Evolutionary conservation across 305 asterid genomes (phyloP).

Genomic region (Plantago coronopus): DNA sequence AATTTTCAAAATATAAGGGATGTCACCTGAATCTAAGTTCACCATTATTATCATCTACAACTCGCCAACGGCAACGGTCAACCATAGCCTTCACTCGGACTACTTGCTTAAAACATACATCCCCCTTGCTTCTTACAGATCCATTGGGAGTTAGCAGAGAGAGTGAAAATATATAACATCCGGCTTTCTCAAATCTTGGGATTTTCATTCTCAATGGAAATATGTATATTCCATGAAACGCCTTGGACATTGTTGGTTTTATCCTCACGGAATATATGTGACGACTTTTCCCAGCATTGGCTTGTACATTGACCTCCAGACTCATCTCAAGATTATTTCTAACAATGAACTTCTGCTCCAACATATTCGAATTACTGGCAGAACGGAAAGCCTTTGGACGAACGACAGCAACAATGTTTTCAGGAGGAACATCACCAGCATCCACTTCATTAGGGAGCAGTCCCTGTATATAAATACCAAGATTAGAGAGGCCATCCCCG

Average conservation of each 20-base stretch:
- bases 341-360: constrained; percentile 49
- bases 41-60: constrained; percentile 28
- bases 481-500: not conserved
- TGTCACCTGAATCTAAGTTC: constrained; percentile 35
- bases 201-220: constrained; percentile 30
- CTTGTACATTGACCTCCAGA: constrained; percentile 24
- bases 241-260: constrained; percentile 32
- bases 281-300: constrained; percentile 4
- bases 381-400: constrained; percentile 45
- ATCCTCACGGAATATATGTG: constrained; percentile 32
- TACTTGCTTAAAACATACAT: constrained; percentile 28
- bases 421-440: constrained; percentile 53
- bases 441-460: constrained; percentile 35
- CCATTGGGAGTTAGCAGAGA: constrained; percentile 43
- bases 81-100: constrained; percentile 42
- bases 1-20: not conserved
- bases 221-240: constrained; percentile 47
- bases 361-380: constrained; percentile 26
- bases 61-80: constrained; percentile 41
- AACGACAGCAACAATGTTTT: constrained; percentile 48
- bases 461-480: constrained; percentile 35
- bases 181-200: constrained; percentile 43
- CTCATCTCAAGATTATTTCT: constrained; percentile 38
- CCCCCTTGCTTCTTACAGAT: constrained; percentile 4
- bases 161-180: constrained; percentile 40